These are phyloP conservation scores for Trametes elegans DNA, from an alignment of 768 basidiomycete genomes.

Conservation along the genomic window DNA sequence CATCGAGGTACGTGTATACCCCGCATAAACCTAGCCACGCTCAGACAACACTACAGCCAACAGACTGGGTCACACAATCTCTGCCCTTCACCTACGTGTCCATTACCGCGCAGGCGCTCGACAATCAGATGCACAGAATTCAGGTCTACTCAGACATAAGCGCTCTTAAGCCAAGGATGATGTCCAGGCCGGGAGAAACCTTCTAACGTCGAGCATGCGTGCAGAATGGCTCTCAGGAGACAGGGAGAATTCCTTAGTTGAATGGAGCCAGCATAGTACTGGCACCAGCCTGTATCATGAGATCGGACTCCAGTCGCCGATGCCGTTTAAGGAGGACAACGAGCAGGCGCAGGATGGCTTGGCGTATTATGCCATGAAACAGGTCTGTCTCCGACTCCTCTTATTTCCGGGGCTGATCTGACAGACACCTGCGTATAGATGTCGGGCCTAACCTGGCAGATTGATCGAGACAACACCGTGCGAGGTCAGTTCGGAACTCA, in stretches of 20 bases:
- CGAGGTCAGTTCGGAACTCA: conserved; percentile 19
- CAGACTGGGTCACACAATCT: conserved; percentile 37
- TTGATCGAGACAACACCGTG: conserved; percentile 1
- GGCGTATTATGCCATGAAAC: conserved; percentile 14
- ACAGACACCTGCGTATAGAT: background rate
- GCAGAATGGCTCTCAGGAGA: conserved; percentile 18
- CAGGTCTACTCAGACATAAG: conserved; percentile 41
- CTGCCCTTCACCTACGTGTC: conserved; percentile 40
- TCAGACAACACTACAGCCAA: conserved; percentile 24
- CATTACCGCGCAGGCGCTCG: conserved; percentile 30
- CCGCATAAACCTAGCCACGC: background rate
- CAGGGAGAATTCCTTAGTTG: background rate
- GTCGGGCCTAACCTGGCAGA: conserved; percentile 8
- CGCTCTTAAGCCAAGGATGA: conserved; percentile 25
- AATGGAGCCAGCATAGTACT: conserved; percentile 4
- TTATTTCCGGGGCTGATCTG: background rate
- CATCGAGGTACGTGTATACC: conserved; percentile 30
- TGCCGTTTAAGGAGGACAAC: background rate
- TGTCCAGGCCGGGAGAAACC: background rate
- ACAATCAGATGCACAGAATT: conserved; percentile 32
- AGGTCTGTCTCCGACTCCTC: background rate
- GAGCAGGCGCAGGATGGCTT: conserved; percentile 14
- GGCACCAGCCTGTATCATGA: conserved; percentile 2
- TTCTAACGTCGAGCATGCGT: too few species aligned
- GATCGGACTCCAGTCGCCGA: background rate